phyloP scores from a whole-genome alignment of 306 rosid species.

The Trichosanthes truncata region DNA sequence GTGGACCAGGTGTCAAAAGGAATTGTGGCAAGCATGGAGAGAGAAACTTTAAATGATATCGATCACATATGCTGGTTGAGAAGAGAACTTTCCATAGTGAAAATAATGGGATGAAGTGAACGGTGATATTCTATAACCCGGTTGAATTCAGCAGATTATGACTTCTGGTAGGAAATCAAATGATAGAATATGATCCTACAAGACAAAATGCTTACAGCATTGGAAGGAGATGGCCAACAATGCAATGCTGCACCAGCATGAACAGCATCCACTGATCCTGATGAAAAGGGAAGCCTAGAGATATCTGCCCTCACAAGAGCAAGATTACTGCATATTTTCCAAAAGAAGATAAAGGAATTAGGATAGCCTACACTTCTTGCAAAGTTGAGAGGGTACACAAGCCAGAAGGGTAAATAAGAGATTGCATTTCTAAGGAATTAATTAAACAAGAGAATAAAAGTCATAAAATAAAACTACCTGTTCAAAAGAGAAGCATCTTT shows the following conservation, averaged over 20 bases:
- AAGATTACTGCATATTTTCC: constrained; percentile 56
- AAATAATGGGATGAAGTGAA: background rate
- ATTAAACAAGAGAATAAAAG: constrained; percentile 6
- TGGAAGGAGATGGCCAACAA: constrained; percentile 97
- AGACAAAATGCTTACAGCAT: constrained; percentile 52
- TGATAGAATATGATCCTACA: background rate
- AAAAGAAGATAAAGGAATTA: constrained; percentile 17
- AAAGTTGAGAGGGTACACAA: background rate
- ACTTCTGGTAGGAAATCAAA: background rate
- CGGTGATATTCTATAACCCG: background rate
- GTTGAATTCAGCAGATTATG: background rate
- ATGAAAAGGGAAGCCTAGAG: constrained; percentile 81
- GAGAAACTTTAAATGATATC: background rate
- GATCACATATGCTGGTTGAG: background rate
- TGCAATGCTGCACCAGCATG: constrained; percentile 97
- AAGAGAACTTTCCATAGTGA: background rate
- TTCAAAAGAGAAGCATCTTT: constrained; percentile 46
- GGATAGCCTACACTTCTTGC: background rate
- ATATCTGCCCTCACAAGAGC: constrained; percentile 98
- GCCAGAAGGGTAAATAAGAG: background rate
- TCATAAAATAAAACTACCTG: constrained; percentile 22
- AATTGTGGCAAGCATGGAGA: background rate
- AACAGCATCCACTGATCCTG: constrained; percentile 83
- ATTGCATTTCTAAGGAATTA: background rate
- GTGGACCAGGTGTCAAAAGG: background rate